Evolutionary conservation across 495 filamentous ascomycete genomes (phyloP).

Genomic region (Cairneyella variabilis): DNA sequence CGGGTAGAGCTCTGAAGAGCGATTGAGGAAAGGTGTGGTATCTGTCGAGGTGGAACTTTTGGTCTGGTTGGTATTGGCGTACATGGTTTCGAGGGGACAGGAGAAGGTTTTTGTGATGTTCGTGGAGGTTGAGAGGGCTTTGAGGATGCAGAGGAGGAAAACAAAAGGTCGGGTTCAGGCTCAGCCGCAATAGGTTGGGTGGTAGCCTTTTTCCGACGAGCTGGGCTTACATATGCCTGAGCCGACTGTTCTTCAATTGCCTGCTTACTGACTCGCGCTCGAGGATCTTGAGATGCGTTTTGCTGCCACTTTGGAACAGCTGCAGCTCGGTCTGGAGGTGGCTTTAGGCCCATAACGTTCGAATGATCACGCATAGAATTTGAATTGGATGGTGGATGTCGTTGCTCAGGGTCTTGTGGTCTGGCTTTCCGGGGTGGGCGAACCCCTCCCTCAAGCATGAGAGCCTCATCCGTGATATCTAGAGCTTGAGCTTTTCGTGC

Average conservation of each 20-base stretch:
- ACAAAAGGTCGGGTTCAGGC: slow-evolving; percentile 21
- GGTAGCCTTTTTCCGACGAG: slow-evolving; percentile 67
- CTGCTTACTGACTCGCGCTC: slow-evolving; percentile 61
- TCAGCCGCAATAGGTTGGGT: slow-evolving; percentile 32
- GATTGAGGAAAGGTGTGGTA: slow-evolving; percentile 63
- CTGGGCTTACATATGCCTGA: slow-evolving; percentile 87
- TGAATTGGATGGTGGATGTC: slow-evolving; percentile 17
- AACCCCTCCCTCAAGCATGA: slow-evolving; percentile 74
- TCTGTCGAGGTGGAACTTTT: slow-evolving; percentile 53
- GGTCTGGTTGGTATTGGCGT: slow-evolving; percentile 39
- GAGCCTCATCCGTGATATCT: slow-evolving; percentile 78
- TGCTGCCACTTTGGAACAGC: slow-evolving; percentile 29
- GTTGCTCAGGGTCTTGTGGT: slow-evolving; percentile 14
- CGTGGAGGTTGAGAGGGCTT: slow-evolving; percentile 10
- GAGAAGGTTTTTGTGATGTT: slow-evolving; percentile 18
- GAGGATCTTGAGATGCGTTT: slow-evolving; percentile 41
- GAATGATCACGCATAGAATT: slow-evolving; percentile 20
- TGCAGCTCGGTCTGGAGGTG: slow-evolving; percentile 19
- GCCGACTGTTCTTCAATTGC: slow-evolving; percentile 75
- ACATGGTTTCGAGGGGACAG: slow-evolving; percentile 35
- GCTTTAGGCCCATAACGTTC: slow-evolving; percentile 12
- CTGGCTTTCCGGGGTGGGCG: slow-evolving; percentile 36
- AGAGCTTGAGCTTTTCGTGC: slow-evolving; percentile 10
- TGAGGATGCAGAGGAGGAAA: slow-evolving; percentile 11
- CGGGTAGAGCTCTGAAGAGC: slow-evolving; percentile 68